These are phyloP conservation scores for Brettanomyces naardenensis DNA, from an alignment of 805 yeast species.

Conservation along the genomic window DNA sequence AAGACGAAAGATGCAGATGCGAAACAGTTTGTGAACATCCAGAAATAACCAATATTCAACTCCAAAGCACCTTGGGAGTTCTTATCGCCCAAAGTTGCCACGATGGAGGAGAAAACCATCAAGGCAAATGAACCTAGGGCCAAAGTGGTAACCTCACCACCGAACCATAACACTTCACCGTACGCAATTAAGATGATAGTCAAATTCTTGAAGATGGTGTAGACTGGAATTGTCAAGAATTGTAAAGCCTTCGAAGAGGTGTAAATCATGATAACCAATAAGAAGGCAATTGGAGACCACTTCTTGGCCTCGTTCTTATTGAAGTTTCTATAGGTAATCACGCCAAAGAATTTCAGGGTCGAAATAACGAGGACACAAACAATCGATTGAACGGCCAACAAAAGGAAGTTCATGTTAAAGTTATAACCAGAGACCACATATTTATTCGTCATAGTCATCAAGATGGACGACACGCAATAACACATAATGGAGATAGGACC, in stretches of 20 bases:
- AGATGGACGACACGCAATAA: constrained; percentile 89
- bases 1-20: constrained; percentile 91
- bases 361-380: constrained; percentile 75
- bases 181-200: constrained; percentile 95
- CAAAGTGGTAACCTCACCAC: constrained; percentile 85
- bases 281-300: constrained; percentile 90
- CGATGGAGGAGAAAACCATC: constrained; percentile 93
- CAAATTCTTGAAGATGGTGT: constrained; percentile 95
- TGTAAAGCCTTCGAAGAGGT: constrained; percentile 94
- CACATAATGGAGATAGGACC: constrained; percentile 65
- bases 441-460: constrained; percentile 97
- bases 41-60: constrained; percentile 74
- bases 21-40: constrained; percentile 96
- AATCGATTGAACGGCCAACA: constrained; percentile 79
- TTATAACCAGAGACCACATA: constrained; percentile 73
- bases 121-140: constrained; percentile 80
- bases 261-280: constrained; percentile 90
- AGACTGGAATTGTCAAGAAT: constrained; percentile 86
- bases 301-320: constrained; percentile 84
- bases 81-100: constrained; percentile 80
- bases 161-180: constrained; percentile 97
- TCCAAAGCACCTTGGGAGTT: constrained; percentile 31
- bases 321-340: constrained; percentile 81
- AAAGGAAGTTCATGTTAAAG: constrained; percentile 77
- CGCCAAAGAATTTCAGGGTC: constrained; percentile 61